Base-by-base conservation (phyloP, 768 basidiomycete species). In the Rubroboletus satanas region DNA sequence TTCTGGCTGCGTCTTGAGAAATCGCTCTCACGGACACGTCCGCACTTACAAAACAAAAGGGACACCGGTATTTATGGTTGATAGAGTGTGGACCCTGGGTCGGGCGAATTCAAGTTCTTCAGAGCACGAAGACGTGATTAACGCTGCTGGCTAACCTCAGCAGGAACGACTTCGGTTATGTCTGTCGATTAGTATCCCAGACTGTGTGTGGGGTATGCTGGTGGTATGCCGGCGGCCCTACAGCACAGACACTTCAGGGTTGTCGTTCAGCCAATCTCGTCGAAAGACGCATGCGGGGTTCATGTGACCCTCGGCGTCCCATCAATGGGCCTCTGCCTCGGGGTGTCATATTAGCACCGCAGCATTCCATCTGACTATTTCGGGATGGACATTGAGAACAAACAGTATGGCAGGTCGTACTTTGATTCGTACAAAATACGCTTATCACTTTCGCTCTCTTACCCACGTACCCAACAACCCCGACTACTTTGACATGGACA, bases 401-500 rank as follows among this genome's bases (percentile, higher is more conserved):
- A 37, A n/a, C n/a, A 26, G 37, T 28, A 35, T 26, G 29, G 21
- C 4, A 33, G 5, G 29, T 31, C 31, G 11, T 29, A 4, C 17
- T 39, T 35, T 17, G 36, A 46, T n/a, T 31, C 29, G 5, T n/a
- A 45, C 29, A 12, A 45, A 29, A 45, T 33, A 8, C 32, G 26
- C 6, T 28, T 15, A 15, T 14, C 17, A 11, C 2, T 15, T 11
- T 37, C 15, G 14, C 21, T 31, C 18, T 41, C 39, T 28, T 29
- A 14, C 33, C 39, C 21, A 45, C 23, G n/a, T 21, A 44, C 17
- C 23, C 29, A 18, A 23, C 45, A 36, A 26, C 28, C 15, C 26
- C 38, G 18, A 51, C 32, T 18, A 10, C 28, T 29, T 33, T 33
- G 31, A n/a, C 54, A 59, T 59, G 58, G 37, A 59, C 43, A 49